Percentiles rank a stretch among this genome's conserved stretches.
phyloP scores from a whole-genome alignment of 75 land plant species.

The Larix kaempferi region DNA sequence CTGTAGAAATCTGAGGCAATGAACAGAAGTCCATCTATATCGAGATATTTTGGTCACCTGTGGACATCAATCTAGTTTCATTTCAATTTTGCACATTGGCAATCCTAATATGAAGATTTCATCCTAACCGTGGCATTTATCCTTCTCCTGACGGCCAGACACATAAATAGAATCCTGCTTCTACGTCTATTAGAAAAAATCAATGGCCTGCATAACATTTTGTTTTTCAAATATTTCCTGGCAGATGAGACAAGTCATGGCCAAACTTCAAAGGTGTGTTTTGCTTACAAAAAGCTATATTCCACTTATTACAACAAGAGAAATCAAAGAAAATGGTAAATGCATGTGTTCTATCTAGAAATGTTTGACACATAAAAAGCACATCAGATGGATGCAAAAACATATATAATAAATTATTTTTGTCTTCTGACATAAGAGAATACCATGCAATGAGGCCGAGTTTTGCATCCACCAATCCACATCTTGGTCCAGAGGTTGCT shows the following conservation, averaged over 20 bases:
- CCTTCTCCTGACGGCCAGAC: neutral
- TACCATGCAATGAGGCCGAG: conserved; percentile 80
- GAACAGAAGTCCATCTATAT: no score
- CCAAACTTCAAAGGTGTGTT: neutral
- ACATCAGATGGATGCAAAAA: neutral
- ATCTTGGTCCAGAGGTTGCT: conserved; percentile 18
- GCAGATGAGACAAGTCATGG: neutral
- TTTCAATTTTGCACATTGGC: no score
- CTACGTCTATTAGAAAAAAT: neutral
- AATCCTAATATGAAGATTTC: no score
- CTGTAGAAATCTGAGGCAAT: no score
- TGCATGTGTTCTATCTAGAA: neutral
- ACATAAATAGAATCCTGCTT: neutral
- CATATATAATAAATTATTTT: no score
- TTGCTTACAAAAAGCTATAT: neutral
- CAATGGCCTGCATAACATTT: neutral
- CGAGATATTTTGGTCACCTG: no score
- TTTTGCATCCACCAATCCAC: conserved; percentile 56
- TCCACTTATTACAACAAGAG: neutral
- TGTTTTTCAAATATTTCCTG: neutral
- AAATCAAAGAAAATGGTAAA: neutral
- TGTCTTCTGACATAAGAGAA: neutral
- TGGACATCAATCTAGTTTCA: no score
- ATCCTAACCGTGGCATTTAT: no score
- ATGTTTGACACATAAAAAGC: neutral